Conservation (phyloP, 768 basidiomycete species). For the Gymnopilus dilepis region DNA sequence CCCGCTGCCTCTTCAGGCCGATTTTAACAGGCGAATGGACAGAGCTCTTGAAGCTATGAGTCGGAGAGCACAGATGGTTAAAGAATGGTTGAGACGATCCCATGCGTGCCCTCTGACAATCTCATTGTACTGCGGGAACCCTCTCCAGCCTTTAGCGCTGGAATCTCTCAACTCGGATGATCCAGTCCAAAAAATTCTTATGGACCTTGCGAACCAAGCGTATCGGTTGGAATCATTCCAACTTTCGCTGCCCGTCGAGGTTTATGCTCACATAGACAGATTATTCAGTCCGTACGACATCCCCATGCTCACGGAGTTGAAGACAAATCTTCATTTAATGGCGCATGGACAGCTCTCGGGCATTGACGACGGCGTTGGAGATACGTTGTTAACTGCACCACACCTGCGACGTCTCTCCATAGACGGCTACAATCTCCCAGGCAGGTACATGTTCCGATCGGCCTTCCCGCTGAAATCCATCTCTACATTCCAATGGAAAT, state of each 20-base stretch:
- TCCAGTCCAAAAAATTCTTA: too few relatives aligned
- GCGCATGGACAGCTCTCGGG: background rate
- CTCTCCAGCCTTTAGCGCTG: too few relatives aligned
- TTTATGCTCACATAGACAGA: constrained; percentile 1
- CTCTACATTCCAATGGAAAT: background rate
- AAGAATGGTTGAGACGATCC: too few relatives aligned
- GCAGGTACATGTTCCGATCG: too few relatives aligned
- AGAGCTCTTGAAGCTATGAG: too few relatives aligned
- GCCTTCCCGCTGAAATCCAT: background rate
- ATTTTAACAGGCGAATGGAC: background rate
- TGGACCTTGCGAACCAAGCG: too few relatives aligned
- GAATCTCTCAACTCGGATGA: too few relatives aligned
- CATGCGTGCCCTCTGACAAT: too few relatives aligned
- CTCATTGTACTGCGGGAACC: too few relatives aligned
- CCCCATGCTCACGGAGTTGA: background rate
- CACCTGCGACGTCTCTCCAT: background rate
- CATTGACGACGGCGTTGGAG: background rate
- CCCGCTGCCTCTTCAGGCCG: background rate
- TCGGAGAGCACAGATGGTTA: too few relatives aligned
- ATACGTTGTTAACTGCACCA: background rate
- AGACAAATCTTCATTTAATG: background rate
- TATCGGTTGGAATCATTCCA: background rate
- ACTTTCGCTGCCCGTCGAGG: background rate
- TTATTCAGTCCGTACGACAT: background rate
- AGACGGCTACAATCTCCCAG: too few relatives aligned